Evolutionary conservation across 345 rosid species (phyloP).

Genomic region (Sonneratia caseolaris): DNA sequence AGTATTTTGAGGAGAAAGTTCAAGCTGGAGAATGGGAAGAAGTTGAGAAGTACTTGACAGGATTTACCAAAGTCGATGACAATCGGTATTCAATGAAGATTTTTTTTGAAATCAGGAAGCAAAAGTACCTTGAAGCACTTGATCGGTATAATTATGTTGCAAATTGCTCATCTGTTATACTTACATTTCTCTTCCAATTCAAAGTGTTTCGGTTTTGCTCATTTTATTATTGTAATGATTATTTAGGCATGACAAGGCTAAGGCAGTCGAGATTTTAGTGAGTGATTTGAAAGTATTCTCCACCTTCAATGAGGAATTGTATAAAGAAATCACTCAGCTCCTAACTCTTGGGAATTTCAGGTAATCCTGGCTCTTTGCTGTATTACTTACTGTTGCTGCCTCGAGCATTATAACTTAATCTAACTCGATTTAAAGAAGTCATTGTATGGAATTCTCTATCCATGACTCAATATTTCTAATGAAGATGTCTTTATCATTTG

Average conservation of each 20-base stretch:
- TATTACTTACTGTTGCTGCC: background rate
- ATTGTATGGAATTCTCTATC: background rate
- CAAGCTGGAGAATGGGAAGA: conserved; percentile 73
- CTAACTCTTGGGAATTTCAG: conserved; percentile 75
- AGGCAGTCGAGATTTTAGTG: conserved; percentile 75
- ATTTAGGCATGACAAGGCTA: conserved; percentile 66
- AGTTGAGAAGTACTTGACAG: conserved; percentile 56
- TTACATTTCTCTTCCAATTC: background rate
- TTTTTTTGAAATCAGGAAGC: conserved; percentile 84
- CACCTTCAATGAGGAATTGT: conserved; percentile 77
- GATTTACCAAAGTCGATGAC: conserved; percentile 63
- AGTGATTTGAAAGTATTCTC: conserved; percentile 79
- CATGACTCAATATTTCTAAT: background rate
- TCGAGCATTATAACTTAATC: background rate
- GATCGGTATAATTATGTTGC: conserved; percentile 35
- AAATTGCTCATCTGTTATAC: background rate
- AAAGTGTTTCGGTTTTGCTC: background rate
- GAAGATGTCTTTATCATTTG: background rate
- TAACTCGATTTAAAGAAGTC: background rate
- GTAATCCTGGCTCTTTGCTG: conserved; percentile 19
- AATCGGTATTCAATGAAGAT: conserved; percentile 76
- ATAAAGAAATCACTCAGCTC: conserved; percentile 86
- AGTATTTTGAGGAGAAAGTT: conserved; percentile 64
- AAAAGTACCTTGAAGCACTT: conserved; percentile 82
- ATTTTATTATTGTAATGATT: background rate